Base-by-base conservation (phyloP, 2,329 filamentous ascomycete species). In the Neodidymelliopsis sp. region DNA sequence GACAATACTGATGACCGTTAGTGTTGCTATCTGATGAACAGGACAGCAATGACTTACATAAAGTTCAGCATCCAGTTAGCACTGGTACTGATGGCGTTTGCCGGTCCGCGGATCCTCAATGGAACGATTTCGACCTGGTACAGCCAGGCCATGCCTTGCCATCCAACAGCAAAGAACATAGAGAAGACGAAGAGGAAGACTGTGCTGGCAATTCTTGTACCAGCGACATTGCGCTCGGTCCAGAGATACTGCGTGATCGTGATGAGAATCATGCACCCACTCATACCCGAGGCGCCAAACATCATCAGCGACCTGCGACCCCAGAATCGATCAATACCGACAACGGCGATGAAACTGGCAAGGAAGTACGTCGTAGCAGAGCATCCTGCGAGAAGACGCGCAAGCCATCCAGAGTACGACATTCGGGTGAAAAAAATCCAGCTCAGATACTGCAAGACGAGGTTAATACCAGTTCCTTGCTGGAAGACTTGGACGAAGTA, bases 181-280 rank as follows among this genome's bases (percentile, higher is more conserved):
- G 95, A 91, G 80, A 91, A 94, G 76, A 93, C 87, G 75, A 87
- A 88, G 67, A 96, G 91, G 76, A 95, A 93, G 49, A 95, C 69
- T 0, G 74, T 71, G 15, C 74, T 71, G 4, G 65, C 67, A 23
- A 75, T 69, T 11, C 72, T 70, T n/a, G 59, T 59, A 3, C 57
- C 54, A 2, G 46, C 31, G 12, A 58, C 50, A 2, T 37, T 30
- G 3, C 56, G 53, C 13, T 57, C 59, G 3, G 56, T 53, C 61
- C 61, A 63, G 8, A 70, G 40, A 19, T 65, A 67, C 15, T 63
- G 59, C 24, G 62, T 42, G 3, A 65, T 53, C 6, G 68, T 62
- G 4, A 72, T 46, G 3, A 72, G 49, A 4, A 66, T 51, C 68
- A 73, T 70, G 37, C 63, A 71, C 0, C 56, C 43, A 18, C 59